A percentile compares a stretch with the other conserved stretches of the same genome.
Conservation (phyloP, 164 flowering plant genomes). For the Stephania yunnanensis region DNA sequence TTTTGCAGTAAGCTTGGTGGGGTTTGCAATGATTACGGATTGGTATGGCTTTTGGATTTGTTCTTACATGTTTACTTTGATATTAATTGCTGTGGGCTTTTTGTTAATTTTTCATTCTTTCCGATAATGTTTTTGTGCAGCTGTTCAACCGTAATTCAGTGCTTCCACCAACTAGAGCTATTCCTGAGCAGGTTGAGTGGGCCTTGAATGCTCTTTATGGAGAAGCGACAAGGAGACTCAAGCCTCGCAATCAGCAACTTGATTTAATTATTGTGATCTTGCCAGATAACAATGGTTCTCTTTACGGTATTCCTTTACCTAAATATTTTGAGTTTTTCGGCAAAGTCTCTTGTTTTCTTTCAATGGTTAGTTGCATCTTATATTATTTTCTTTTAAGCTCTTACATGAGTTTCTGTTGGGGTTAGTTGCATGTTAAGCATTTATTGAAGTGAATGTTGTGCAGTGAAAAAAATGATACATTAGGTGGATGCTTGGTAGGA, state of each 20-base stretch:
- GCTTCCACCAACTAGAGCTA: slow-evolving; percentile 32
- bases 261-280: slow-evolving; percentile 9
- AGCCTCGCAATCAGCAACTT: slow-evolving; percentile 1
- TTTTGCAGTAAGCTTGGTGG: neutral
- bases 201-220: slow-evolving; percentile 34
- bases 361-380: neutral
- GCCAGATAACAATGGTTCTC: slow-evolving; percentile 7
- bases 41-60: neutral
- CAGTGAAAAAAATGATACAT: too few relatives aligned
- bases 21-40: neutral
- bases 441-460: too few relatives aligned
- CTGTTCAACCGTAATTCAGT: slow-evolving; percentile 44
- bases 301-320: slow-evolving; percentile 7
- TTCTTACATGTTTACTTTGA: neutral
- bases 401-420: too few relatives aligned
- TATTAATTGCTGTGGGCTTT: neutral
- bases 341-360: neutral
- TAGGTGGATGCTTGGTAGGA: too few relatives aligned
- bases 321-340: neutral
- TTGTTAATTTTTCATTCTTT: neutral
- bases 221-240: slow-evolving; percentile 29
- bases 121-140: slow-evolving; percentile 15
- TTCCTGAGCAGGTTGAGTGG: slow-evolving; percentile 51
- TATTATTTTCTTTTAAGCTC: too few relatives aligned
- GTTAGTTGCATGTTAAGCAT: too few relatives aligned